A percentile compares a stretch with the other conserved stretches of the same genome.
Conservation (phyloP, 768 basidiomycete species). For the Austroboletus eburneus region DNA sequence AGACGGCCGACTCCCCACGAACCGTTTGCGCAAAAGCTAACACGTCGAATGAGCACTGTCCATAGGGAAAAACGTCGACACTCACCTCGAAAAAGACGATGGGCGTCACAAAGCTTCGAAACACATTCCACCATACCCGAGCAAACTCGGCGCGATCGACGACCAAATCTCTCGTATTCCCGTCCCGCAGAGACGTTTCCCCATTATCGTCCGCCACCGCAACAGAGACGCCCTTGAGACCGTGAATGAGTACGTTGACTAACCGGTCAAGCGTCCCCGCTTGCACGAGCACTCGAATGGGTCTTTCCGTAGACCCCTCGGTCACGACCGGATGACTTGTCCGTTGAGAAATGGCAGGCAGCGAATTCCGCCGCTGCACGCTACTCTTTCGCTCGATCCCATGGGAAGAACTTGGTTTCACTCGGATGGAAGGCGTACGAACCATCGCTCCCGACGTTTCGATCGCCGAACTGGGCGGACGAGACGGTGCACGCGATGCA, state of each 20-base stretch:
- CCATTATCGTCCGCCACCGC: conserved; percentile 85
- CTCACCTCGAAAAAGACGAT: conserved; percentile 81
- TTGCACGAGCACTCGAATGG: conserved; percentile 71
- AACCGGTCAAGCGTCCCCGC: conserved; percentile 74
- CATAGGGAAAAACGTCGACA: not conserved
- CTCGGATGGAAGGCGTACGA: conserved; percentile 72
- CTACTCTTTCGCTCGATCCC: conserved; percentile 76
- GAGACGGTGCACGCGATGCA: conserved; percentile 57
- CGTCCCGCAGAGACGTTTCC: conserved; percentile 72
- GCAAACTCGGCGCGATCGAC: conserved; percentile 74
- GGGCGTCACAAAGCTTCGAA: conserved; percentile 78
- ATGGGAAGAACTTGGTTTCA: conserved; percentile 65
- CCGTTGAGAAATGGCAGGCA: conserved; percentile 70
- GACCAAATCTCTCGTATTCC: conserved; percentile 65
- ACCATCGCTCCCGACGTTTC: conserved; percentile 40
- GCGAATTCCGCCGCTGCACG: conserved; percentile 66
- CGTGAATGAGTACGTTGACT: conserved; percentile 73
- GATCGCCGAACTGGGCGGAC: conserved; percentile 64
- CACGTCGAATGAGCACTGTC: conserved; percentile 1
- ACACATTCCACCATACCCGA: conserved; percentile 78
- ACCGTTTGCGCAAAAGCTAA: conserved; percentile 75
- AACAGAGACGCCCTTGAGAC: conserved; percentile 71
- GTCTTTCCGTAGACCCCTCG: conserved; percentile 65
- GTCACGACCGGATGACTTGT: conserved; percentile 52
- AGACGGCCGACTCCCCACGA: conserved; percentile 47